Evolutionary conservation across 2,329 filamentous ascomycete genomes (phyloP).

Genomic region (Neodidymelliopsis sp.): DNA sequence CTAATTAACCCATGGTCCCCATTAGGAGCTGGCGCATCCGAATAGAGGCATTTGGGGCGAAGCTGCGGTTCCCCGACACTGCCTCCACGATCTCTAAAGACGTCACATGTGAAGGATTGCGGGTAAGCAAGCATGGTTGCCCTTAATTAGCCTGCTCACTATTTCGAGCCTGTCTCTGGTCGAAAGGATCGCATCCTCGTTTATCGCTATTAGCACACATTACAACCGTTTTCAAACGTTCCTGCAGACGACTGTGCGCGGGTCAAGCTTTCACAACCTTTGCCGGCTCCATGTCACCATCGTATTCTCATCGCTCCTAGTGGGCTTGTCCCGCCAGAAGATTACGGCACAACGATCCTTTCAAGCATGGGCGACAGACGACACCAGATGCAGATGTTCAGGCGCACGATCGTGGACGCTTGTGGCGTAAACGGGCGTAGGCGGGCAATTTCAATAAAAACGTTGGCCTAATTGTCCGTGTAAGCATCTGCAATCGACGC

Average conservation of each 20-base stretch:
- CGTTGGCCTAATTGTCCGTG: background rate
- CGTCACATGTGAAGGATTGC: background rate
- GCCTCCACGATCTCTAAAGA: conserved; percentile 3
- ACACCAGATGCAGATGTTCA: background rate
- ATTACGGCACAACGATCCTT: conserved; percentile 2
- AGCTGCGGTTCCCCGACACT: conserved; percentile 4
- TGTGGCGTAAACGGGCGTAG: conserved; percentile 17
- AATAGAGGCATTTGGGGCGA: background rate
- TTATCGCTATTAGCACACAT: conserved; percentile 8
- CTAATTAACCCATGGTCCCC: conserved; percentile 1
- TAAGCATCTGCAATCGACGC: conserved; percentile 1
- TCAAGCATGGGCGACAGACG: conserved; percentile 3
- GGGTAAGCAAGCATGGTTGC: background rate
- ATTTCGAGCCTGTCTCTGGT: background rate
- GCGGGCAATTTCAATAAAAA: conserved; percentile 13
- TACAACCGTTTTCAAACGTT: background rate
- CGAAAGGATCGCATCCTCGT: background rate
- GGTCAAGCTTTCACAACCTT: conserved; percentile 12
- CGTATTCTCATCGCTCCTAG: background rate
- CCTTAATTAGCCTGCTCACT: conserved; percentile 8
- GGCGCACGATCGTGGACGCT: conserved; percentile 17
- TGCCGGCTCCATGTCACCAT: conserved; percentile 9
- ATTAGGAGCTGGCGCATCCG: conserved; percentile 1
- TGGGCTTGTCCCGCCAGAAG: conserved; percentile 5
- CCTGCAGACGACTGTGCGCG: conserved; percentile 4